Conservation (phyloP, 768 basidiomycete genomes). For the Scleroderma bovista region DNA sequence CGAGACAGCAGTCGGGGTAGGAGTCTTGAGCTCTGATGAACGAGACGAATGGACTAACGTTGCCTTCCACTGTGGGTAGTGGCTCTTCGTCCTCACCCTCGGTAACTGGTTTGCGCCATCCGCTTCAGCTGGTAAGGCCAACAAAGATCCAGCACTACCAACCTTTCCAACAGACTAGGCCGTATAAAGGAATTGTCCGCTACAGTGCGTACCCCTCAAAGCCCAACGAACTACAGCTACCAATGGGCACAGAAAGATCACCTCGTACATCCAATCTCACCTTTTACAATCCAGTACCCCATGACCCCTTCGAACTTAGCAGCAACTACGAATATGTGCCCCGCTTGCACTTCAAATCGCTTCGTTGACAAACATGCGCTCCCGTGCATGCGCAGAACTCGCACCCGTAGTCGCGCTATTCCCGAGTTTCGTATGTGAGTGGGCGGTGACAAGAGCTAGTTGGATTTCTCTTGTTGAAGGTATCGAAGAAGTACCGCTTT, state of each 20-base stretch:
- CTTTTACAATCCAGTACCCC: too few species aligned
- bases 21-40: slow-evolving; percentile 72
- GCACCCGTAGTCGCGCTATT: slow-evolving; percentile 87
- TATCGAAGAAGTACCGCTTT: slow-evolving; percentile 37
- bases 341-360: slow-evolving; percentile 68
- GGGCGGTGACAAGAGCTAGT: slow-evolving; percentile 46
- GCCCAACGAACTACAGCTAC: too few species aligned
- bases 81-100: slow-evolving; percentile 70
- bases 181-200: not conserved
- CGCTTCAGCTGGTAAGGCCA: slow-evolving; percentile 9
- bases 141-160: slow-evolving; percentile 23
- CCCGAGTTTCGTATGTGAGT: slow-evolving; percentile 83
- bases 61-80: slow-evolving; percentile 11
- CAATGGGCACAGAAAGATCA: too few species aligned
- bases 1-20: slow-evolving; percentile 56
- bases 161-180: slow-evolving; percentile 26
- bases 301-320: slow-evolving; percentile 59
- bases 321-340: slow-evolving; percentile 61
- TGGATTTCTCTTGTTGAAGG: slow-evolving; percentile 36
- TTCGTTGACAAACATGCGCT: slow-evolving; percentile 91
- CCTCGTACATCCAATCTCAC: too few species aligned
- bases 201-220: not conserved
- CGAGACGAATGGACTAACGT: slow-evolving; percentile 81
- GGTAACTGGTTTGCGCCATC: slow-evolving; percentile 57
- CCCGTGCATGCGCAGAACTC: slow-evolving; percentile 87